Evolutionary conservation across 2,329 filamentous ascomycete genomes (phyloP).

Genomic region (Sclerotiophoma versabilis): DNA sequence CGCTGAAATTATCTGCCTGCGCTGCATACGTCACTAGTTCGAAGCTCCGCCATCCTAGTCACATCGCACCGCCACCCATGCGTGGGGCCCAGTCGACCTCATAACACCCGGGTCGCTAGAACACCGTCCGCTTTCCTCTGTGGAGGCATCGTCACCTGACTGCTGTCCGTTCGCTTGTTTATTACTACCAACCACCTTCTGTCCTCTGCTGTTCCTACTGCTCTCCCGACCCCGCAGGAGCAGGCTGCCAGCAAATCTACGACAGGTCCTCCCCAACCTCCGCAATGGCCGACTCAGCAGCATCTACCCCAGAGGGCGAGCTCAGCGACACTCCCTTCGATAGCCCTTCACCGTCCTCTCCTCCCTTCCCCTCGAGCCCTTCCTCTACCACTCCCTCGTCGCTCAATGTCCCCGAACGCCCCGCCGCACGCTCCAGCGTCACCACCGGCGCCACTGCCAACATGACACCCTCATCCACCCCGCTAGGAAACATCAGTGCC

Average conservation of each 20-base stretch:
- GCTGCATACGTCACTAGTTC: conserved; percentile 28
- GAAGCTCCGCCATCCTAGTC: conserved; percentile 22
- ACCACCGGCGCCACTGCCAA: conserved; percentile 56
- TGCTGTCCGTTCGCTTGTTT: conserved; percentile 10
- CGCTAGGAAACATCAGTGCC: conserved; percentile 77
- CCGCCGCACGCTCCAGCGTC: conserved; percentile 65
- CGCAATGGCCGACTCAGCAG: conserved; percentile 40
- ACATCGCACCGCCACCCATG: conserved; percentile 29
- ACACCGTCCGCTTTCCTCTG: conserved; percentile 20
- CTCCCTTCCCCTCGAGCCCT: conserved; percentile 33
- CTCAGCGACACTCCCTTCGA: conserved; percentile 43
- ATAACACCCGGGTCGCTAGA: conserved; percentile 23
- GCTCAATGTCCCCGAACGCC: conserved; percentile 50
- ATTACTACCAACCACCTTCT: conserved; percentile 15
- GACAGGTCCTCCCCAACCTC: conserved; percentile 8
- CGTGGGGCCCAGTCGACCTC: conserved; percentile 27
- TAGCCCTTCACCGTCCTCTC: conserved; percentile 41
- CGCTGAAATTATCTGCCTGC: conserved; percentile 26
- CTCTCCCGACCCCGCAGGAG: conserved; percentile 27
- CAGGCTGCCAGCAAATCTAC: conserved; percentile 8
- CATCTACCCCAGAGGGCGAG: conserved; percentile 41
- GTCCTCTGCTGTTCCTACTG: conserved; percentile 8
- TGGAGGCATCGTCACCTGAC: conserved; percentile 23
- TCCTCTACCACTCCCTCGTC: conserved; percentile 28
- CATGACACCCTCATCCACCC: conserved; percentile 86